Evolutionary conservation across 306 rosid genomes (phyloP).

Genomic region (Senna tora): DNA sequence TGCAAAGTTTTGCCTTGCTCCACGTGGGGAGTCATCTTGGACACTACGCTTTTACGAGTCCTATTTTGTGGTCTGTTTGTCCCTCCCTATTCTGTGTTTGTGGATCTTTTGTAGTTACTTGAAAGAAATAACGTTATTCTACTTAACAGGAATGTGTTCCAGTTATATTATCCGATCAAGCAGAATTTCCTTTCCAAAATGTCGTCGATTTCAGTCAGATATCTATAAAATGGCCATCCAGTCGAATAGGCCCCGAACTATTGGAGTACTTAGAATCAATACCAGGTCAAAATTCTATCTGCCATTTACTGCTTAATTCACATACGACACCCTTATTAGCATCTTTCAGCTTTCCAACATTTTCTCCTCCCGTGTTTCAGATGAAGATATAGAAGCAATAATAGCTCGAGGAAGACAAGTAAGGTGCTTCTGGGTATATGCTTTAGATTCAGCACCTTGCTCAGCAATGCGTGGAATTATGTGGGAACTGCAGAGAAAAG

Average conservation of each 20-base stretch:
- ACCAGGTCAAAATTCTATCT: conserved; percentile 63
- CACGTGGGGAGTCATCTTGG: conserved; percentile 99
- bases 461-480: conserved; percentile 87
- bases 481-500: conserved; percentile 98
- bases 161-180: conserved; percentile 83
- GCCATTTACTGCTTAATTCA: conserved; percentile 27
- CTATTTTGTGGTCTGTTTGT: conserved; percentile 80
- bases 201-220: conserved; percentile 81
- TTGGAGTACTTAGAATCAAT: conserved; percentile 88
- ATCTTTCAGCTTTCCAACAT: conserved; percentile 3
- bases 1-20: conserved; percentile 94
- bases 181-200: conserved; percentile 92
- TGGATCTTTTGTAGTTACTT: conserved; percentile 1
- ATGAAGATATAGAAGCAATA: conserved; percentile 66
- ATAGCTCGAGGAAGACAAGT: conserved; percentile 71
- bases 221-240: conserved; percentile 97
- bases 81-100: conserved; percentile 13
- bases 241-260: conserved; percentile 72
- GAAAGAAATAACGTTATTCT: conserved; percentile 34
- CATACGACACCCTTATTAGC: neutral
- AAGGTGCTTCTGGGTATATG: conserved; percentile 76
- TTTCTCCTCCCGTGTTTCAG: conserved; percentile 42
- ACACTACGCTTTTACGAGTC: conserved; percentile 95
- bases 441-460: conserved; percentile 71
- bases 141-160: conserved; percentile 89